phyloP scores from a whole-genome alignment of 768 basidiomycete species.

The Suillus hirtellus region DNA sequence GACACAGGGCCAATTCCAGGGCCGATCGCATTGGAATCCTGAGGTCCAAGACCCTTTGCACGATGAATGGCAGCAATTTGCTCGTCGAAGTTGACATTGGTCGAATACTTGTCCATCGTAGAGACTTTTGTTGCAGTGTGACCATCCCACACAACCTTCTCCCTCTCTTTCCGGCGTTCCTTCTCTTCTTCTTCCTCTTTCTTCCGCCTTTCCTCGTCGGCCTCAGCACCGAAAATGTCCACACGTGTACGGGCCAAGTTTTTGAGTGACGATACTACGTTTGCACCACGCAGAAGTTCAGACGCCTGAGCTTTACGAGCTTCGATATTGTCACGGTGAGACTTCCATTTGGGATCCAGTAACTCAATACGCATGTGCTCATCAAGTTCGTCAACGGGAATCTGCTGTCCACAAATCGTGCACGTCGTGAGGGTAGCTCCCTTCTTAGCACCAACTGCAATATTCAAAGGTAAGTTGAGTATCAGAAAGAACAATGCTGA shows the following conservation, averaged over 20 bases:
- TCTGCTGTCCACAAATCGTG: conserved; percentile 93
- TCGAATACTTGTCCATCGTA: conserved; percentile 91
- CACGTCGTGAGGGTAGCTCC: conserved; percentile 80
- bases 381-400: conserved; percentile 92
- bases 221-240: conserved; percentile 95
- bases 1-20: conserved; percentile 85
- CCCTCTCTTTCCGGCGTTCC: conserved; percentile 80
- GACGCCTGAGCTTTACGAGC: conserved; percentile 87
- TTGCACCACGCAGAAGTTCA: conserved; percentile 86
- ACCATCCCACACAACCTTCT: conserved; percentile 98
- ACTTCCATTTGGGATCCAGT: conserved; percentile 97
- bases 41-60: conserved; percentile 84
- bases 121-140: conserved; percentile 92
- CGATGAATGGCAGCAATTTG: conserved; percentile 97
- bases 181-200: conserved; percentile 85
- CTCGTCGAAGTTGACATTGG: conserved; percentile 92
- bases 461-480: conserved; percentile 11
- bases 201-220: conserved; percentile 87
- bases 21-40: conserved; percentile 79
- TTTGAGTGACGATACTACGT: conserved; percentile 90
- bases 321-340: conserved; percentile 87
- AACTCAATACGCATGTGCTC: conserved; percentile 99
- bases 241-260: conserved; percentile 94
- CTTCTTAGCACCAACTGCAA: conserved; percentile 61
- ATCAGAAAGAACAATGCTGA: not conserved